These are phyloP conservation scores for Sugiyamaella xylanicola DNA, from an alignment of 1,139 yeast species.

Conservation along the genomic window DNA sequence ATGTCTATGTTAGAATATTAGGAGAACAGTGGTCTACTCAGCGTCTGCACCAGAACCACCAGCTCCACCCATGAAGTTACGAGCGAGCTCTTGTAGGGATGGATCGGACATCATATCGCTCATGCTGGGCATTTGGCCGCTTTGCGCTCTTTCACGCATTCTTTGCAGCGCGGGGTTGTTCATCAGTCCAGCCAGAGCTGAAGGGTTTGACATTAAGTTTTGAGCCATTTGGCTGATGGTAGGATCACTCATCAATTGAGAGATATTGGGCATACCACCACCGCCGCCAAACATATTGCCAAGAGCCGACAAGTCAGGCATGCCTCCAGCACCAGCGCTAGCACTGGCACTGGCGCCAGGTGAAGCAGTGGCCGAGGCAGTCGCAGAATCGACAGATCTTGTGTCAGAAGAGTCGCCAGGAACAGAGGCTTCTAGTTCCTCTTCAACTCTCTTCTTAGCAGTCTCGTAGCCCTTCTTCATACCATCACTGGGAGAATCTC, in stretches of 20 bases:
- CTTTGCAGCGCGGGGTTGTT: constrained; percentile 57
- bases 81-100: constrained; percentile 64
- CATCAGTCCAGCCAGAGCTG: constrained; percentile 74
- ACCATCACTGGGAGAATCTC: constrained; percentile 79
- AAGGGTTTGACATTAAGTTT: constrained; percentile 88
- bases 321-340: constrained; percentile 37
- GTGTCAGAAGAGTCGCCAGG: constrained; percentile 38
- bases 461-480: constrained; percentile 94
- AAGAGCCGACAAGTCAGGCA: constrained; percentile 21
- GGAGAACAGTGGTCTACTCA: no score
- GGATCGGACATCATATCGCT: constrained; percentile 80
- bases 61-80: constrained; percentile 36
- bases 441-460: constrained; percentile 82
- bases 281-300: constrained; percentile 40
- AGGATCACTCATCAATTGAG: constrained; percentile 82
- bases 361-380: constrained; percentile 37
- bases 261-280: constrained; percentile 74
- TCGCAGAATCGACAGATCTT: constrained; percentile 25
- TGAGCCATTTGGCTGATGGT: constrained; percentile 85
- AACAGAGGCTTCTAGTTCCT: constrained; percentile 54
- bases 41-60: constrained; percentile 15
- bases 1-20: neutral
- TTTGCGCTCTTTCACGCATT: constrained; percentile 31
- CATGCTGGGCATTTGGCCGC: constrained; percentile 56
- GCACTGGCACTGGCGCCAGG: constrained; percentile 39